phyloP scores from a whole-genome alignment of 2,329 filamentous ascomycete species.

The Graphilbum ipis-grandicollis region DNA sequence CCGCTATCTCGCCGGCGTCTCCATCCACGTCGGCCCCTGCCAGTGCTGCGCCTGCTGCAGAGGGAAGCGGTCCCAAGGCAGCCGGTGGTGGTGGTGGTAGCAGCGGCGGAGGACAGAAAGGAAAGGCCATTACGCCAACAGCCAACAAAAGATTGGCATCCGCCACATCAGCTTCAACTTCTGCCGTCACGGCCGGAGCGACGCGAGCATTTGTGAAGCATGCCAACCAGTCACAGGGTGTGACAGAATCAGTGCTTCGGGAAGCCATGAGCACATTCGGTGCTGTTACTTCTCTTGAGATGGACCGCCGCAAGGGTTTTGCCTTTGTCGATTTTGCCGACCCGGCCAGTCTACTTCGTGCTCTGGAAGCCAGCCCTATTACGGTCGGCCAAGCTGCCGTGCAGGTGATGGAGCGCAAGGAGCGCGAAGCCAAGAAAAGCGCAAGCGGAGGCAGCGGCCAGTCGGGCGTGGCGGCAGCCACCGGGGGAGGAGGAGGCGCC shows the following conservation, averaged over 20 bases:
- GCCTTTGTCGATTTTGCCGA: slow-evolving; percentile 82
- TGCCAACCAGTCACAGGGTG: slow-evolving; percentile 76
- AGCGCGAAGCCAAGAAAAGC: slow-evolving; percentile 23
- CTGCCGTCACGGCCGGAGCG: slow-evolving; percentile 23
- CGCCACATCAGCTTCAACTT: background rate
- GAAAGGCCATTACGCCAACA: slow-evolving; percentile 2
- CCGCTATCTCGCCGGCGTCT: slow-evolving; percentile 9
- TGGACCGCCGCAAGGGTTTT: slow-evolving; percentile 88
- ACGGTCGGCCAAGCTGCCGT: slow-evolving; percentile 72
- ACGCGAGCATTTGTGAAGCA: slow-evolving; percentile 65
- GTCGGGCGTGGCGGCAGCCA: too few species aligned
- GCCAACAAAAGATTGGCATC: background rate
- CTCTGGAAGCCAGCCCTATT: slow-evolving; percentile 66
- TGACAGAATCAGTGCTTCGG: slow-evolving; percentile 66
- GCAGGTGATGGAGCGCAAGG: slow-evolving; percentile 70
- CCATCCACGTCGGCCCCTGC: slow-evolving; percentile 11
- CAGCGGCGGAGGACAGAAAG: slow-evolving; percentile 5
- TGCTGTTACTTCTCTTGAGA: slow-evolving; percentile 61
- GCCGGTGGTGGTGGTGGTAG: slow-evolving; percentile 6
- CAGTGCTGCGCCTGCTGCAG: too few species aligned
- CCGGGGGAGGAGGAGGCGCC: too few species aligned
- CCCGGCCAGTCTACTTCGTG: slow-evolving; percentile 54
- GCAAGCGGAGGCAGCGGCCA: too few species aligned
- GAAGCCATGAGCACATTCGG: slow-evolving; percentile 61
- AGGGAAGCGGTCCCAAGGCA: background rate